These are phyloP conservation scores for Penicillium coprophilum DNA, from an alignment of 495 filamentous ascomycete genomes.

Conservation along the genomic window DNA sequence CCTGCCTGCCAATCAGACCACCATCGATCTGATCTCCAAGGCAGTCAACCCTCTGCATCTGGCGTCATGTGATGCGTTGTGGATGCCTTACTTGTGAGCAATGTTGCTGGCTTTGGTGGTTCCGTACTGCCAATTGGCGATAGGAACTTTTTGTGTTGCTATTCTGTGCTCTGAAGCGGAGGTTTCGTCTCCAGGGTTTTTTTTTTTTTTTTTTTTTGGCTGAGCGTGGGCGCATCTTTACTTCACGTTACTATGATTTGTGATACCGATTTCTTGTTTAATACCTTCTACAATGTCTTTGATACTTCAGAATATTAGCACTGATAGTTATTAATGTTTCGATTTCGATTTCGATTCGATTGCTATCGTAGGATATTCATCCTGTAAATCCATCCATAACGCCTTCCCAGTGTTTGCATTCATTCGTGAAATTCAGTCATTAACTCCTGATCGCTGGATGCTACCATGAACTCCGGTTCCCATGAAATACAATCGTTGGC, in stretches of 20 bases:
- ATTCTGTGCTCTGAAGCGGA: constrained; percentile 21
- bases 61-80: constrained; percentile 81
- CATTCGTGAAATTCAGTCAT: neutral
- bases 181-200: constrained; percentile 23
- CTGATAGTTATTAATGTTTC: constrained; percentile 13
- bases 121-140: constrained; percentile 16
- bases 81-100: constrained; percentile 90
- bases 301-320: constrained; percentile 10
- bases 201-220: constrained; percentile 24
- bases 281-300: constrained; percentile 21
- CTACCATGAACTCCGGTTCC: no score
- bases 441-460: neutral
- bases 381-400: neutral
- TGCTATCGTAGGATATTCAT: neutral
- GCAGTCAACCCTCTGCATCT: constrained; percentile 86
- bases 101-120: constrained; percentile 8
- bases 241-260: constrained; percentile 21
- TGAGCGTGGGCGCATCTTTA: constrained; percentile 32
- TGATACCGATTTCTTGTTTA: constrained; percentile 31
- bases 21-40: constrained; percentile 83
- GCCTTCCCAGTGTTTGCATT: neutral
- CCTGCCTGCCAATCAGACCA: constrained; percentile 92
- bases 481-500: no score
- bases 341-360: constrained; percentile 1
- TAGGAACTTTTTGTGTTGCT: constrained; percentile 20